Conservation (phyloP, 2,329 filamentous ascomycete species). For the Curvularia hawaiiensis region DNA sequence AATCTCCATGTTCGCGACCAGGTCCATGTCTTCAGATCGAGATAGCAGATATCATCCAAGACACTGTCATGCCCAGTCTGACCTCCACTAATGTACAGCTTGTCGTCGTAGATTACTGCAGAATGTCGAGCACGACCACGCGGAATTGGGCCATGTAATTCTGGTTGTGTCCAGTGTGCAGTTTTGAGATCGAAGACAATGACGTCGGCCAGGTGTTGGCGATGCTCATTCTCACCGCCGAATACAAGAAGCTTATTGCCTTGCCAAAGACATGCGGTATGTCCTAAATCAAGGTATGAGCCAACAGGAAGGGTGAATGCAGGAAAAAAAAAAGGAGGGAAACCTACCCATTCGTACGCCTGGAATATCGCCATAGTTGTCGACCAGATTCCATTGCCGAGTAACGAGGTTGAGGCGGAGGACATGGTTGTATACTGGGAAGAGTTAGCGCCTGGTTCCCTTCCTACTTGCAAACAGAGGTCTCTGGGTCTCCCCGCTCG, state of each 20-base stretch:
- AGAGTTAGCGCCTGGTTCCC: conserved; percentile 4
- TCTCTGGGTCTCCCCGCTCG: neutral
- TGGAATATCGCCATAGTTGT: conserved; percentile 98
- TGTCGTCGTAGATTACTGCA: conserved; percentile 93
- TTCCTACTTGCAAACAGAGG: neutral
- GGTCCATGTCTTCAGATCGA: conserved; percentile 95
- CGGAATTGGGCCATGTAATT: conserved; percentile 81
- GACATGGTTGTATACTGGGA: conserved; percentile 90
- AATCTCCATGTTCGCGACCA: conserved; percentile 98
- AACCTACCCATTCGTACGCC: conserved; percentile 90
- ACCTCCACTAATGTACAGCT: conserved; percentile 94
- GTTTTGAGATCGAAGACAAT: conserved; percentile 96
- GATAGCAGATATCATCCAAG: conserved; percentile 93
- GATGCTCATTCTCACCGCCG: conserved; percentile 96
- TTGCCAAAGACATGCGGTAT: conserved; percentile 92
- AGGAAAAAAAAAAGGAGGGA: neutral
- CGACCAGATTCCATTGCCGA: conserved; percentile 92
- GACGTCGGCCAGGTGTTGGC: conserved; percentile 92
- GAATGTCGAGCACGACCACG: conserved; percentile 92
- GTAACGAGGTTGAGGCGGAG: conserved; percentile 84
- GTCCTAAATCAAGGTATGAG: conserved; percentile 61
- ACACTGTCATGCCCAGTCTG: conserved; percentile 94
- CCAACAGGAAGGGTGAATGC: neutral
- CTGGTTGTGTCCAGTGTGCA: conserved; percentile 92
- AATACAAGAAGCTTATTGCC: conserved; percentile 96